Percentiles rank a stretch among this genome's conserved stretches.
Conservation (phyloP, 495 filamentous ascomycete species). For the Monascus purpureus region DNA sequence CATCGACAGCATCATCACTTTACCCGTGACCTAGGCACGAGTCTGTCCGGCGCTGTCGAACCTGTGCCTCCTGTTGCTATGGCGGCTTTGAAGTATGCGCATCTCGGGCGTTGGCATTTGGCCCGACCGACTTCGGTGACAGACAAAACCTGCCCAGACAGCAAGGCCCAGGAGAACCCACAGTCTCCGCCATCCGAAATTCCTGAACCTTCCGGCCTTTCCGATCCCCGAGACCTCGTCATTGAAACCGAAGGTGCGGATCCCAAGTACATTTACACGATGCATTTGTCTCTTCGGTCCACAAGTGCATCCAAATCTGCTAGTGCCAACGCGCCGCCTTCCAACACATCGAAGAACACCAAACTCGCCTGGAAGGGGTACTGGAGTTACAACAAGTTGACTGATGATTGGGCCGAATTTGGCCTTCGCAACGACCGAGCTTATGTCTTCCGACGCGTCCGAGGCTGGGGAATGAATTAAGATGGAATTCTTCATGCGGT, state of each 20-base stretch:
- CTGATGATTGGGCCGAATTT: constrained; percentile 86
- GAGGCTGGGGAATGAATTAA: constrained; percentile 28
- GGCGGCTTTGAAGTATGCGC: constrained; percentile 41
- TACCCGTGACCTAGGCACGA: constrained; percentile 24
- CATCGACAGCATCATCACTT: constrained; percentile 18
- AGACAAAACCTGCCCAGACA: constrained; percentile 6
- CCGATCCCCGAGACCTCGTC: constrained; percentile 39
- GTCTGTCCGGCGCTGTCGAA: constrained; percentile 18
- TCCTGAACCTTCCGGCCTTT: background rate
- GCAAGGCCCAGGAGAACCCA: constrained; percentile 2
- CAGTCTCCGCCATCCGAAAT: constrained; percentile 5
- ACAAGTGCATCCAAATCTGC: constrained; percentile 36
- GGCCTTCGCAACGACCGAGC: constrained; percentile 67
- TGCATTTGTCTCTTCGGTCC: constrained; percentile 55
- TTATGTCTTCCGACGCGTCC: constrained; percentile 77
- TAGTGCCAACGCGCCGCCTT: constrained; percentile 9
- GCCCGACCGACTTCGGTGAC: constrained; percentile 18
- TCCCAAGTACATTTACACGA: constrained; percentile 64
- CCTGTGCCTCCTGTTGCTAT: constrained; percentile 25
- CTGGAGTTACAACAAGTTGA: constrained; percentile 81
- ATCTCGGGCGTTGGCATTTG: constrained; percentile 48
- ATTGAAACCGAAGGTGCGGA: constrained; percentile 77
- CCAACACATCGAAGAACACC: constrained; percentile 47
- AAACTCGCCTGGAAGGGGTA: constrained; percentile 82
- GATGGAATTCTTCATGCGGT: constrained; percentile 7